Conservation (phyloP, 108 stramenopile genomes). For the Cyclotella sp. region DNA sequence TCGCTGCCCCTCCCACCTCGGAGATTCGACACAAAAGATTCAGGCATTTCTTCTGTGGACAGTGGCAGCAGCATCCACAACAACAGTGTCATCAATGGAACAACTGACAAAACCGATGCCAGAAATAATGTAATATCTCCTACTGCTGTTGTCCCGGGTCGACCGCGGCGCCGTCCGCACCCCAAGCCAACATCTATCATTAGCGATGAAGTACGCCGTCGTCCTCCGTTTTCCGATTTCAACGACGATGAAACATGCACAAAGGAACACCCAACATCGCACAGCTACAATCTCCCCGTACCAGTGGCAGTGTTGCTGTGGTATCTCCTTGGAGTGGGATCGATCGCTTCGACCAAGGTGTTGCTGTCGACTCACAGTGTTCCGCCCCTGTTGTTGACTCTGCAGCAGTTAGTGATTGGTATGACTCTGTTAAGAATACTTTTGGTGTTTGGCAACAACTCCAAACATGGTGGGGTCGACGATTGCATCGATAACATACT, state of each 20-base stretch:
- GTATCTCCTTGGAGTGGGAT: conserved; percentile 82
- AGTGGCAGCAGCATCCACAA: background rate
- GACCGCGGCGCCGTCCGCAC: conserved; percentile 29
- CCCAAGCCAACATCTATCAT: background rate
- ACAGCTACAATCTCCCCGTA: conserved; percentile 22
- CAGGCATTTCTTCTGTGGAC: background rate
- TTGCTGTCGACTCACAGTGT: conserved; percentile 50
- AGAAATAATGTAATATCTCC: too few relatives aligned
- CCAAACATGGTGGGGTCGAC: conserved; percentile 7
- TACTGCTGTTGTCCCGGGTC: conserved; percentile 8
- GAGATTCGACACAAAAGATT: conserved; percentile 14
- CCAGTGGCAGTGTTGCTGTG: conserved; percentile 66
- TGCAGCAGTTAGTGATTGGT: conserved; percentile 62
- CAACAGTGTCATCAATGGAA: background rate
- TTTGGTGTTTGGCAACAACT: conserved; percentile 12
- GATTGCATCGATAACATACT: background rate
- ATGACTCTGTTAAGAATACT: conserved; percentile 43
- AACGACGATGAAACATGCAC: background rate
- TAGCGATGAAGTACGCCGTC: background rate
- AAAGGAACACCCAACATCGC: background rate
- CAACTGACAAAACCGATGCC: too few relatives aligned
- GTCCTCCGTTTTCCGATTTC: background rate
- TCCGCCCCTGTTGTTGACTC: conserved; percentile 63
- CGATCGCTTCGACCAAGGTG: conserved; percentile 77
- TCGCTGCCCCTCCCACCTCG: background rate